Evolutionary conservation across 2,329 filamentous ascomycete species (phyloP).

Genomic region (Alternaria longipes): DNA sequence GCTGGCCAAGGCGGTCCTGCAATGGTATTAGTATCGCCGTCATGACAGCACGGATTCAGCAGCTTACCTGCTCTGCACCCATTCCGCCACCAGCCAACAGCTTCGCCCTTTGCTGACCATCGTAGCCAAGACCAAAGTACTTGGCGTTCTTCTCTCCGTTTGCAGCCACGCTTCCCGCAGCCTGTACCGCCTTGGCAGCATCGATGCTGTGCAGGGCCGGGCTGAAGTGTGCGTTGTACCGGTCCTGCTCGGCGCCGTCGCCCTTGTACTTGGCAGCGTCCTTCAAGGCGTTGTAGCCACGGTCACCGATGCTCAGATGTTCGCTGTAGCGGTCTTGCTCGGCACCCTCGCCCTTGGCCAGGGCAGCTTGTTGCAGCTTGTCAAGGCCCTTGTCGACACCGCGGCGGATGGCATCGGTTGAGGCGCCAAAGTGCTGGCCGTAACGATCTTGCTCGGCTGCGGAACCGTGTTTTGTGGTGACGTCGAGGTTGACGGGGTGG

Average conservation of each 20-base stretch:
- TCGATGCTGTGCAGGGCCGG: constrained; percentile 31
- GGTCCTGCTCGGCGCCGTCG: constrained; percentile 44
- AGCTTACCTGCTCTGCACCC: constrained; percentile 47
- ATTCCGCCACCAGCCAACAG: constrained; percentile 40
- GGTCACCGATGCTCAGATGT: constrained; percentile 28
- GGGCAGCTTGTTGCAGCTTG: constrained; percentile 28
- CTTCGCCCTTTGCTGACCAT: constrained; percentile 43
- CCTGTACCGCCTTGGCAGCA: constrained; percentile 35
- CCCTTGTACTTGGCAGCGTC: constrained; percentile 34
- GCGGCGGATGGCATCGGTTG: constrained; percentile 30
- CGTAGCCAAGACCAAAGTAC: constrained; percentile 40
- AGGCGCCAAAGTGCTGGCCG: constrained; percentile 37
- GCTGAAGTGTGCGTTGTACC: constrained; percentile 43
- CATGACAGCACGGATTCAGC: not conserved
- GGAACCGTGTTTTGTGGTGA: constrained; percentile 38
- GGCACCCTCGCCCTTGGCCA: constrained; percentile 26
- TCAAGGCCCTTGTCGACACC: constrained; percentile 33
- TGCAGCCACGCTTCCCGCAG: constrained; percentile 35
- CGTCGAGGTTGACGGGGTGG: constrained; percentile 35
- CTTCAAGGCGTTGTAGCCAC: constrained; percentile 20
- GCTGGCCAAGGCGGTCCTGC: constrained; percentile 43
- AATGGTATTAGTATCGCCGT: constrained; percentile 10
- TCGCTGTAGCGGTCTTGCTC: constrained; percentile 38
- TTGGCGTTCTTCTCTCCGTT: constrained; percentile 37
- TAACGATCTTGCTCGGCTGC: constrained; percentile 48